Base-by-base conservation (phyloP, 805 yeast species). In the Debaryomyces prosopidis region DNA sequence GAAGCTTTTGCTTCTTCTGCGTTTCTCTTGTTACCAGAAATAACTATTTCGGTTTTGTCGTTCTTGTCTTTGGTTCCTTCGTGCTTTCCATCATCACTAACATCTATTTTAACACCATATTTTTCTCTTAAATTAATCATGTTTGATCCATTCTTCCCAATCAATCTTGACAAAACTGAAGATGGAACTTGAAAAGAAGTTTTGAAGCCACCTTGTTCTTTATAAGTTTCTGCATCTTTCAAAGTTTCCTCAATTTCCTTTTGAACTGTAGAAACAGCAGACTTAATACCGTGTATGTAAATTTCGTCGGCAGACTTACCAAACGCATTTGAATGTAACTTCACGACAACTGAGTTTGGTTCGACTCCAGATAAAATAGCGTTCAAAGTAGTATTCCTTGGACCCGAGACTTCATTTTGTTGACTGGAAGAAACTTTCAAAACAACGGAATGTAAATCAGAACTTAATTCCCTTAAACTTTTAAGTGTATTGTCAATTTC, bases 61-160 rank as follows among this genome's bases (percentile, higher is more conserved):
- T 53, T 42, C 49, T 58, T 55, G 34, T 65, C 73, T 7, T 48
- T 45, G 28, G 57, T 56, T 11, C 53, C 51, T 30, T 64, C 66
- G 20, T 65, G 58, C 30, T 80, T 78, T 36, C 70, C 76, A 11
- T 69, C 71, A 40, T 80, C 84, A 42, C 79, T 81, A 43, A 89
- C 83, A 58, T 91, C 96, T 50, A 94, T 76, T 54, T 77, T 79
- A 53, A 87, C 89, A 39, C 84, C 89, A 57, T 75, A 89, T 58
- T 87, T 85, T 8, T 86, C 88, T 51, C 86, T 77, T 48, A 89
- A 64, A 40, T 79, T 71, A 54, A 80, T 79, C 59, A 94, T 69
- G 60, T 82, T 81, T 36, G 88, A 70, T 45, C 99, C 99, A 49
- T 81, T 87, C 62, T 85, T 87, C 54, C 99, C 99, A 65, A 94